phyloP scores from a whole-genome alignment of 306 rosid species.

The Cicer judaicum region DNA sequence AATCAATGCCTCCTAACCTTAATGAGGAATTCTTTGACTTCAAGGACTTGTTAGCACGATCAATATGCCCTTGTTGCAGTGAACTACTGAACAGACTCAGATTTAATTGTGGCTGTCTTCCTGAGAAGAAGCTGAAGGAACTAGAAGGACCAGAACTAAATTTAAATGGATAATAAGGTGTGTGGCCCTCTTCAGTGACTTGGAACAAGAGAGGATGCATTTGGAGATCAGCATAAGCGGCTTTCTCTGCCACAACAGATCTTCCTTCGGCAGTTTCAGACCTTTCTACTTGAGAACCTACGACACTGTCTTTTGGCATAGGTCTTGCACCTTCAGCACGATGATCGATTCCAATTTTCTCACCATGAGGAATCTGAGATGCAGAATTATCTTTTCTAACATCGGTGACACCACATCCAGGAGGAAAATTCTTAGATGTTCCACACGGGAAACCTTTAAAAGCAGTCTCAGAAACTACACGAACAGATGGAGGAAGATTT shows the following conservation, averaged over 20 bases:
- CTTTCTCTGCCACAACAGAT: constrained; percentile 58
- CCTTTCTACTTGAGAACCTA: constrained; percentile 49
- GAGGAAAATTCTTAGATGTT: constrained; percentile 55
- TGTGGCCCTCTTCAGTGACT: constrained; percentile 65
- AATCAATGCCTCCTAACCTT: constrained; percentile 71
- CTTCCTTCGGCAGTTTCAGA: constrained; percentile 53
- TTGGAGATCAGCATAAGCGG: constrained; percentile 63
- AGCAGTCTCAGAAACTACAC: constrained; percentile 80
- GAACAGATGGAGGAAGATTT: constrained; percentile 93
- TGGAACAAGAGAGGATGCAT: constrained; percentile 97
- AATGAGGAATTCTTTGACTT: constrained; percentile 61
- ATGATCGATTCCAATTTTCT: constrained; percentile 43
- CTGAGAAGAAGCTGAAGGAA: constrained; percentile 71
- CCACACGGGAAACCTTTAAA: constrained; percentile 63
- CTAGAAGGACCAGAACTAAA: constrained; percentile 57
- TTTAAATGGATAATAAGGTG: constrained; percentile 67
- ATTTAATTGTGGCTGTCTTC: constrained; percentile 77
- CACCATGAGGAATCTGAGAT: constrained; percentile 55
- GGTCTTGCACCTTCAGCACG: constrained; percentile 45
- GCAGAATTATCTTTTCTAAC: constrained; percentile 47
- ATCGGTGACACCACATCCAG: constrained; percentile 53
- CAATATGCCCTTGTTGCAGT: constrained; percentile 59
- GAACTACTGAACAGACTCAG: constrained; percentile 75
- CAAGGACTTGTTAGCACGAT: constrained; percentile 50
- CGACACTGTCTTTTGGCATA: constrained; percentile 40